A percentile compares a stretch with the other conserved stretches of the same genome.
Evolutionary conservation across 108 stramenopile genomes (phyloP).

Genomic region (Cyclotella kingstonii): DNA sequence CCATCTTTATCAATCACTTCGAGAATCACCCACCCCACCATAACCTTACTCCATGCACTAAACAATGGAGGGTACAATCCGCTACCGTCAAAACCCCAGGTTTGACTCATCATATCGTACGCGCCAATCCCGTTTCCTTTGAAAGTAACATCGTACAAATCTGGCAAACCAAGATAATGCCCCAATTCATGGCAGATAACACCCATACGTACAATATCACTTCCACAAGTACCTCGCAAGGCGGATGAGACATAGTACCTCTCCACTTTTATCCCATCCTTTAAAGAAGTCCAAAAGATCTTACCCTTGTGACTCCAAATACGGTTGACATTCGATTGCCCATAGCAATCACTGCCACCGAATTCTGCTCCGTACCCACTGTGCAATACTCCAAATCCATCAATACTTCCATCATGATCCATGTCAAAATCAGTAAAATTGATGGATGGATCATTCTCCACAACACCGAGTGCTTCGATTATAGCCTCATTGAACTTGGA

Average conservation of each 20-base stretch:
- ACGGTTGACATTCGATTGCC: conserved; percentile 16
- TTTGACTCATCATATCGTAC: conserved; percentile 48
- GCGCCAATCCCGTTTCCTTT: conserved; percentile 40
- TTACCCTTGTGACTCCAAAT: conserved; percentile 56
- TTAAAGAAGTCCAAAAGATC: conserved; percentile 12
- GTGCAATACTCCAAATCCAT: conserved; percentile 64
- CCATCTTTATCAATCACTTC: conserved; percentile 39
- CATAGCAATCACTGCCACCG: conserved; percentile 49
- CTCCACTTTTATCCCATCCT: conserved; percentile 27
- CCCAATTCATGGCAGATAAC: conserved; percentile 52
- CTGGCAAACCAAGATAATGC: conserved; percentile 50
- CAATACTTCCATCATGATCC: conserved; percentile 36
- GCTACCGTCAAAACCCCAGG: conserved; percentile 46
- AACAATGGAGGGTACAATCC: conserved; percentile 51
- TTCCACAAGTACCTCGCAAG: conserved; percentile 31
- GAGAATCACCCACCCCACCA: conserved; percentile 55
- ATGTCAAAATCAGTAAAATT: conserved; percentile 24
- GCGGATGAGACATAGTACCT: conserved; percentile 45
- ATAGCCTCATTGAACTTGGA: conserved; percentile 32
- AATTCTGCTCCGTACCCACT: conserved; percentile 77
- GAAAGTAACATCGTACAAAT: conserved; percentile 46
- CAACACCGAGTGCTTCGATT: conserved; percentile 9
- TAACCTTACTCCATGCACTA: conserved; percentile 50
- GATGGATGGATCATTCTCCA: conserved; percentile 7
- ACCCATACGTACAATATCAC: conserved; percentile 46